Evolutionary conservation across 2,329 filamentous ascomycete genomes (phyloP).

Genomic region (Hypomyces rosellus): DNA sequence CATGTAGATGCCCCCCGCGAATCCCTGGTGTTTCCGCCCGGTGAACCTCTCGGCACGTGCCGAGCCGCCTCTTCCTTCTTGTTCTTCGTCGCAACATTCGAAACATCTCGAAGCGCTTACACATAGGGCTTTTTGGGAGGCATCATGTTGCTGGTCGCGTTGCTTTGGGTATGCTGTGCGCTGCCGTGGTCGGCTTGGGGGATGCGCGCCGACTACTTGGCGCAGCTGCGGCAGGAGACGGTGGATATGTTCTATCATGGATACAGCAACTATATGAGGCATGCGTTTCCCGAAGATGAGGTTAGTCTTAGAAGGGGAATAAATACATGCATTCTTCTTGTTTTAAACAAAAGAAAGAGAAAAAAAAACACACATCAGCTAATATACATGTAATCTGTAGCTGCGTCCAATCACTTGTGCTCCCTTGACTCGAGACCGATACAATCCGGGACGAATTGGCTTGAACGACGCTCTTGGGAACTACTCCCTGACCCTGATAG

Average conservation of each 20-base stretch:
- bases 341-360: not conserved
- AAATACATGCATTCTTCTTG: not conserved
- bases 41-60: conserved; percentile 19
- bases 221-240: conserved; percentile 52
- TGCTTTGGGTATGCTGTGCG: conserved; percentile 23
- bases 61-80: conserved; percentile 11
- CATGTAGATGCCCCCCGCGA: conserved; percentile 4
- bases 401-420: conserved; percentile 79
- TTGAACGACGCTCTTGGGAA: conserved; percentile 95
- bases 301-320: conserved; percentile 30
- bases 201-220: conserved; percentile 52
- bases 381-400: conserved; percentile 30
- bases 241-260: conserved; percentile 93
- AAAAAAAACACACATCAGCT: not conserved
- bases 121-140: conserved; percentile 15
- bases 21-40: conserved; percentile 9
- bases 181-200: conserved; percentile 39
- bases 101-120: conserved; percentile 5
- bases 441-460: conserved; percentile 73
- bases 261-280: conserved; percentile 86
- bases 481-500: conserved; percentile 91
- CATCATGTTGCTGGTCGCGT: conserved; percentile 24
- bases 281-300: conserved; percentile 96
- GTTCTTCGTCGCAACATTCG: not conserved
- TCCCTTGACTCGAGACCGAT: conserved; percentile 75